These are phyloP conservation scores for Kondoa malvinella DNA, from an alignment of 768 basidiomycete species.

Conservation along the genomic window DNA sequence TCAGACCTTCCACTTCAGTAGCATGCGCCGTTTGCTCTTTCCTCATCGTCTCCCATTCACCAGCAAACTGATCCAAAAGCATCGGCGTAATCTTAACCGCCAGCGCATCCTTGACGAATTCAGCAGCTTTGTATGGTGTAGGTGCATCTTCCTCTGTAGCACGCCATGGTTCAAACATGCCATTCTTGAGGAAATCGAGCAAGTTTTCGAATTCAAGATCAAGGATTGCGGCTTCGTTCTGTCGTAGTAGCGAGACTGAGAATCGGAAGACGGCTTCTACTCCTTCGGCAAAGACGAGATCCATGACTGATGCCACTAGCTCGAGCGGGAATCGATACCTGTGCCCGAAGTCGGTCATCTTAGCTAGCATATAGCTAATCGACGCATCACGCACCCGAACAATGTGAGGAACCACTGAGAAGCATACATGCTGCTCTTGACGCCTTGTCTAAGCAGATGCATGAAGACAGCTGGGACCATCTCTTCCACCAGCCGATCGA, in stretches of 20 bases:
- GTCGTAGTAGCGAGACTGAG: slow-evolving; percentile 65
- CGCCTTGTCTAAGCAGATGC: slow-evolving; percentile 79
- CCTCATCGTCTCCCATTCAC: slow-evolving; percentile 18
- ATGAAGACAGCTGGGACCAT: slow-evolving; percentile 77
- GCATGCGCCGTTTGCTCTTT: slow-evolving; percentile 41
- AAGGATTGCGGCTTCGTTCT: slow-evolving; percentile 66
- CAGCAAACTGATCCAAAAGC: slow-evolving; percentile 43
- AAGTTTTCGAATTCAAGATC: slow-evolving; percentile 81
- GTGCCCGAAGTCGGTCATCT: neutral
- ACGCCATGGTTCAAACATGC: slow-evolving; percentile 68
- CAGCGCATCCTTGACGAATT: slow-evolving; percentile 74
- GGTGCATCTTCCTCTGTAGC: slow-evolving; percentile 29
- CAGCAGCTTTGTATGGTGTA: slow-evolving; percentile 49
- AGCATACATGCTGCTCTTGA: slow-evolving; percentile 97
- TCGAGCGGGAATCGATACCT: slow-evolving; percentile 71
- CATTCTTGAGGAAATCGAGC: slow-evolving; percentile 60
- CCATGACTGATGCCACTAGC: slow-evolving; percentile 88
- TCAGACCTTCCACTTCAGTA: slow-evolving; percentile 61
- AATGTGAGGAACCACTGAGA: slow-evolving; percentile 97
- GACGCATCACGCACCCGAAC: slow-evolving; percentile 50
- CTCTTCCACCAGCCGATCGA: slow-evolving; percentile 87
- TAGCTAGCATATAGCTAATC: slow-evolving; percentile 37
- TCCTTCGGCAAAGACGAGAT: slow-evolving; percentile 87
- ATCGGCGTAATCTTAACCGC: slow-evolving; percentile 79
- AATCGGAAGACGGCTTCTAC: slow-evolving; percentile 96